These are phyloP conservation scores for Penicillium sp. DNA, from an alignment of 2,329 filamentous ascomycete genomes.

Conservation along the genomic window DNA sequence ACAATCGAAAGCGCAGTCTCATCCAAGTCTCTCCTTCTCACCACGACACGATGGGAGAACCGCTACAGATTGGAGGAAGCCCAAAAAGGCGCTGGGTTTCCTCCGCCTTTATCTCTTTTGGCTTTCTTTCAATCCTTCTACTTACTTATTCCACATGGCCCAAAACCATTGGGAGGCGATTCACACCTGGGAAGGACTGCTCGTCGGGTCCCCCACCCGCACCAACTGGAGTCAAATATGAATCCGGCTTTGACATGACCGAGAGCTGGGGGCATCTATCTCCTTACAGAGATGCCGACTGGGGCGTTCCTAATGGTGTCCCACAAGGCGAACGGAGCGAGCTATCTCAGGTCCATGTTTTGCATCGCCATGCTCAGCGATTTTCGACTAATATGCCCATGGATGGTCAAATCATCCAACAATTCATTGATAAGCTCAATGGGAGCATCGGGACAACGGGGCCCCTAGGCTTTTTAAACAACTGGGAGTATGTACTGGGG, in stretches of 20 bases:
- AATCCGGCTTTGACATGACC: conserved; percentile 34
- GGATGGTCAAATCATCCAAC: conserved; percentile 52
- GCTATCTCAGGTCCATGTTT: conserved; percentile 54
- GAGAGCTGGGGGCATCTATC: conserved; percentile 33
- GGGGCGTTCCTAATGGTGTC: conserved; percentile 42
- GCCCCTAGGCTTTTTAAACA: conserved; percentile 55
- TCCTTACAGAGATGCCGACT: conserved; percentile 30
- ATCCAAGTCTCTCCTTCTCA: not conserved
- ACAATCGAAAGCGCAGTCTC: too few species aligned
- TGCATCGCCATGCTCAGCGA: conserved; percentile 58
- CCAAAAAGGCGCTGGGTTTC: not conserved
- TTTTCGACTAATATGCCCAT: conserved; percentile 50
- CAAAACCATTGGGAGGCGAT: not conserved
- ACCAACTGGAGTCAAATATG: conserved; percentile 26
- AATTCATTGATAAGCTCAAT: conserved; percentile 52
- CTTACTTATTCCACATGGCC: not conserved
- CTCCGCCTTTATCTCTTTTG: not conserved
- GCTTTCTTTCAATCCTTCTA: not conserved
- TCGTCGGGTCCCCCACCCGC: conserved; percentile 1
- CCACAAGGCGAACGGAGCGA: conserved; percentile 53
- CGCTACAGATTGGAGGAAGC: not conserved
- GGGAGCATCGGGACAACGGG: conserved; percentile 42
- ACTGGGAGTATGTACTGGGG: conserved; percentile 51
- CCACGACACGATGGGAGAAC: not conserved
- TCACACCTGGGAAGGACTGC: not conserved